These are phyloP conservation scores for Solanum chaucha DNA, from an alignment of 257 asterid species.

Conservation along the genomic window DNA sequence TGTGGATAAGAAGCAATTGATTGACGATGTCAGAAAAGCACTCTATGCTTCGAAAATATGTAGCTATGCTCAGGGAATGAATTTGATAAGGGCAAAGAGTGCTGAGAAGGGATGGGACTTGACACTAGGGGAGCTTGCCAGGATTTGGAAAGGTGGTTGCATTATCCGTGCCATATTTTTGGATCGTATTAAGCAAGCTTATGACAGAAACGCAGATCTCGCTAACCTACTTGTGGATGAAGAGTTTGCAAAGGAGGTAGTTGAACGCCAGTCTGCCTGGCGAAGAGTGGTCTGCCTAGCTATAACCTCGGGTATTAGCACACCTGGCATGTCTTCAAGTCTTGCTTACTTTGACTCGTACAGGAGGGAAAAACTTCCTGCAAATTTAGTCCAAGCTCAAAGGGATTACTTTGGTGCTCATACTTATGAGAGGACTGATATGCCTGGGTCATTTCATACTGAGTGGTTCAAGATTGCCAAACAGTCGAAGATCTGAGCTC, in stretches of 20 bases:
- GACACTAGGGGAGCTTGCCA: constrained; percentile 82
- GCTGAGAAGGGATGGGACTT: constrained; percentile 80
- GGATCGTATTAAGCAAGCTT: constrained; percentile 90
- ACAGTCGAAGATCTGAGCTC: constrained; percentile 32
- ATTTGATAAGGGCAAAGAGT: constrained; percentile 88
- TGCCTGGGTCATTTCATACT: constrained; percentile 72
- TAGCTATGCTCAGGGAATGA: constrained; percentile 96
- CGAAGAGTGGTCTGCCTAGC: constrained; percentile 83
- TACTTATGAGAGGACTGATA: constrained; percentile 76
- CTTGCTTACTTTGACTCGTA: constrained; percentile 89
- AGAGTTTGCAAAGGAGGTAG: constrained; percentile 77
- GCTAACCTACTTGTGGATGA: constrained; percentile 90
- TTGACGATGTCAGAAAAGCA: constrained; percentile 83
- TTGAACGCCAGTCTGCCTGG: constrained; percentile 91
- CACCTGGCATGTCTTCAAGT: constrained; percentile 95
- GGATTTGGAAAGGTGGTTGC: constrained; percentile 98
- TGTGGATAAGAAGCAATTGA: constrained; percentile 55
- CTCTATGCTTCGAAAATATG: constrained; percentile 86
- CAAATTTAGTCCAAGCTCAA: constrained; percentile 93
- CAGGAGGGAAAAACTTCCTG: constrained; percentile 80
- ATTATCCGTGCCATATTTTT: constrained; percentile 92
- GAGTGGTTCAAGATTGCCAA: constrained; percentile 93
- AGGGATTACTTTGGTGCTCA: constrained; percentile 97
- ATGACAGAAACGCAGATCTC: constrained; percentile 75
- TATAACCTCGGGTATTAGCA: constrained; percentile 75